Evolutionary conservation across 108 stramenopile species (phyloP).

Genomic region (Pseudonitzschia pungens): DNA sequence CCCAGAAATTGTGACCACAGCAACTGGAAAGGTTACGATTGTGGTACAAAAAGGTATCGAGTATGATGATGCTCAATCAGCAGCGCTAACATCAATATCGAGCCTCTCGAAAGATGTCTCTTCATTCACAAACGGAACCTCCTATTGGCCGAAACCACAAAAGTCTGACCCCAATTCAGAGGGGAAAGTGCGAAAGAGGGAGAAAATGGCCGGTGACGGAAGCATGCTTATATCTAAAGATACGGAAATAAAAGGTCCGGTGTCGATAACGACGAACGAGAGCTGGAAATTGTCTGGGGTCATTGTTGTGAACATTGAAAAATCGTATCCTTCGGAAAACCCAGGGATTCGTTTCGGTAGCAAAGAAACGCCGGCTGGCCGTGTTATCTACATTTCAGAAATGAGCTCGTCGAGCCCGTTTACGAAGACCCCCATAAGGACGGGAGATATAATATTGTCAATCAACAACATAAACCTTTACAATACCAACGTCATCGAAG

Average conservation of each 20-base stretch:
- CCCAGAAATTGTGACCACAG: conserved; percentile 23
- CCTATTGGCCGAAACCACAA: too few relatives aligned
- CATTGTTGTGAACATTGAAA: conserved; percentile 1
- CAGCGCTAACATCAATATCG: conserved; percentile 2
- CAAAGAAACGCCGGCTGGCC: conserved; percentile 9
- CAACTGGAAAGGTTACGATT: conserved; percentile 25
- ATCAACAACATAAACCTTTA: conserved; percentile 8
- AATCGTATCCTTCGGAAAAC: neutral
- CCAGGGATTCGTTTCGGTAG: conserved; percentile 8
- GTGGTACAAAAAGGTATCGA: conserved; percentile 19
- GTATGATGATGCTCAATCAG: neutral
- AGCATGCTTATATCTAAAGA: conserved; percentile 10
- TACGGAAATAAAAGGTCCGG: conserved; percentile 4
- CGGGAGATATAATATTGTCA: conserved; percentile 9
- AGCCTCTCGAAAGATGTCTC: conserved; percentile 14
- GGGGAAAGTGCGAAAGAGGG: conserved; percentile 6
- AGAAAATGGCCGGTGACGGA: conserved; percentile 7
- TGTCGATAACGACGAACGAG: conserved; percentile 8
- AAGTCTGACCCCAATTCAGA: too few relatives aligned
- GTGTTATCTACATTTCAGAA: conserved; percentile 1
- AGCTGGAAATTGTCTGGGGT: conserved; percentile 19
- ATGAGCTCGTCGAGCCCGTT: conserved; percentile 6
- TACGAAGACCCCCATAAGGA: neutral
- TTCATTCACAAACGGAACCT: too few relatives aligned
- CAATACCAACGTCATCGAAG: conserved; percentile 1